Conservation (phyloP, 257 asterid genomes). For the Thymus quinquecostatus region DNA sequence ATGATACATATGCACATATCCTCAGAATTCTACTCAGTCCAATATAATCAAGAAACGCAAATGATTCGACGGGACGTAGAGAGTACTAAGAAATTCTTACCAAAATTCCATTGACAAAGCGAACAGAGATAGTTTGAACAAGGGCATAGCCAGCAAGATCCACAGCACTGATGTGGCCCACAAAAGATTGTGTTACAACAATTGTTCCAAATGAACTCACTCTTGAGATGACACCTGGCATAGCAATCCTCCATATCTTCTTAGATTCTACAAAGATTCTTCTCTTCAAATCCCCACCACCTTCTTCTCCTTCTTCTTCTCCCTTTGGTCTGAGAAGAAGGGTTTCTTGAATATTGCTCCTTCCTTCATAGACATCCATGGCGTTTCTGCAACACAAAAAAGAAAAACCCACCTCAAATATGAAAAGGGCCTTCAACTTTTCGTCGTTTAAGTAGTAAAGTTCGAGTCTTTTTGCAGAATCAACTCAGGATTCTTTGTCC, state of each 20-base stretch:
- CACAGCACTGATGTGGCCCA: constrained; percentile 56
- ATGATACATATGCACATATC: no score
- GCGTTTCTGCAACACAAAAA: neutral
- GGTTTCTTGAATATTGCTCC: constrained; percentile 30
- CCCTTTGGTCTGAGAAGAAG: constrained; percentile 43
- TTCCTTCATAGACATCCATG: constrained; percentile 23
- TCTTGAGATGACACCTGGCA: constrained; percentile 59
- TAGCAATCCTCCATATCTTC: constrained; percentile 70
- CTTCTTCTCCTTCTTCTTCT: constrained; percentile 18
- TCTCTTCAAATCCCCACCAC: constrained; percentile 32
- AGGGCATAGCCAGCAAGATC: constrained; percentile 76
- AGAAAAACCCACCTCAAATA: neutral
- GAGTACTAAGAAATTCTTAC: constrained; percentile 28
- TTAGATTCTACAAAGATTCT: constrained; percentile 51
- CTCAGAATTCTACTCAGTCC: no score
- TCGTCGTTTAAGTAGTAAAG: neutral
- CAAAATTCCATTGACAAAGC: constrained; percentile 65
- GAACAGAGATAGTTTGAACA: constrained; percentile 59
- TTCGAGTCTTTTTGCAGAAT: neutral
- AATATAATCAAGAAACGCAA: no score
- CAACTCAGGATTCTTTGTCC: neutral
- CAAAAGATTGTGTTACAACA: constrained; percentile 60
- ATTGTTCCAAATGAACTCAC: constrained; percentile 62
- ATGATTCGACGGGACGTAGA: no score
- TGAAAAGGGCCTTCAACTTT: neutral